Conservation (phyloP, 192 early-diverging fungal genomes). For the Entomortierella parvispora region DNA sequence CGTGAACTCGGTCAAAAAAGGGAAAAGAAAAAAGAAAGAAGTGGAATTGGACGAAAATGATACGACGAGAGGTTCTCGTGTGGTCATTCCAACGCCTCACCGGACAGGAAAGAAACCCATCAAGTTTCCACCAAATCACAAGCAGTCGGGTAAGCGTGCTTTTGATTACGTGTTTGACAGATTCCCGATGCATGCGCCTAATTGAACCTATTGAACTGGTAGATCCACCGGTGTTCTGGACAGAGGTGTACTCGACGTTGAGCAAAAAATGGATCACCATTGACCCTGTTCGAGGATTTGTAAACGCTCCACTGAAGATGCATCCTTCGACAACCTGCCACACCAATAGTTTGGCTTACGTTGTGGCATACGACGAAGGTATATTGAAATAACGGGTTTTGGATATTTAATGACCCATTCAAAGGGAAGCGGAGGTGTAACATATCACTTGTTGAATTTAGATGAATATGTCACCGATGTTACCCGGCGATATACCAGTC, state of each 20-base stretch:
- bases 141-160: conserved; percentile 19
- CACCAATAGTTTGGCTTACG: conserved; percentile 66
- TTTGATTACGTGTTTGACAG: not conserved
- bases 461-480: conserved; percentile 69
- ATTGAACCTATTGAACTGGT: not conserved
- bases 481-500: conserved; percentile 70
- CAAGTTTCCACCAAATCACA: conserved; percentile 21
- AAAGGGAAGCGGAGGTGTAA: too few relatives aligned
- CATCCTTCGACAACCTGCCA: conserved; percentile 58
- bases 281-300: conserved; percentile 63
- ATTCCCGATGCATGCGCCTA: not conserved
- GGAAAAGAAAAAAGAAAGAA: conserved; percentile 28
- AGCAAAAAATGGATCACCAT: conserved; percentile 71
- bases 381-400: too few relatives aligned
- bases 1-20: not conserved
- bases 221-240: conserved; percentile 72
- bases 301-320: conserved; percentile 64
- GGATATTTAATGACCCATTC: too few relatives aligned
- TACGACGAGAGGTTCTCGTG: conserved; percentile 42
- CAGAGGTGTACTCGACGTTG: conserved; percentile 65
- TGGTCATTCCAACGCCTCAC: conserved; percentile 25
- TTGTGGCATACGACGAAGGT: conserved; percentile 69
- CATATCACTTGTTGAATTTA: too few relatives aligned
- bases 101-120: conserved; percentile 5
- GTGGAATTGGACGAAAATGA: conserved; percentile 40